Conservation (phyloP, 2,329 filamentous ascomycete species). For the Colletotrichum spinosum region DNA sequence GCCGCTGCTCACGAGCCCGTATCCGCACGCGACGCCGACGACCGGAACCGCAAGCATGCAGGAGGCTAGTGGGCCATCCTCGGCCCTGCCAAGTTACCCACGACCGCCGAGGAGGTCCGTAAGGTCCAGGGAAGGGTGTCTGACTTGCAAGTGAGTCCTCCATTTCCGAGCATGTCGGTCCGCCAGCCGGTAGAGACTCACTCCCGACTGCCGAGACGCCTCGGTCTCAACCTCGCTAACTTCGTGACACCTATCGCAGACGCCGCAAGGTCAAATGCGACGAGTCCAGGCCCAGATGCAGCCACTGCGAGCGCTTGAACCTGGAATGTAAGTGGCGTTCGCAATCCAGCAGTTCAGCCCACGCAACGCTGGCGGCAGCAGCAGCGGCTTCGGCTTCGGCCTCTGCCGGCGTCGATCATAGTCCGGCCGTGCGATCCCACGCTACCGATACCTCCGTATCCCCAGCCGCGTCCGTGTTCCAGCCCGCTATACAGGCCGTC, state of each 20-base stretch:
- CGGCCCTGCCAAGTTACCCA: constrained; percentile 30
- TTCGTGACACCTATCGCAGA: constrained; percentile 42
- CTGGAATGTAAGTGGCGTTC: constrained; percentile 64
- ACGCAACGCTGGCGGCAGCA: constrained; percentile 39
- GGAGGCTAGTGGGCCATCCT: constrained; percentile 30
- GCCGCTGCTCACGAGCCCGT: constrained; percentile 23
- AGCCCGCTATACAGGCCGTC: constrained; percentile 46
- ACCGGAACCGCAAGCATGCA: constrained; percentile 35
- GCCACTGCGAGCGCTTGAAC: constrained; percentile 64
- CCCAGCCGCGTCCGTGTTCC: constrained; percentile 42
- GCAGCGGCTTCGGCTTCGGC: constrained; percentile 7
- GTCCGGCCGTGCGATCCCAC: constrained; percentile 40
- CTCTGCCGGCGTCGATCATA: constrained; percentile 39
- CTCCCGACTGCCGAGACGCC: constrained; percentile 15
- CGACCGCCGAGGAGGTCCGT: constrained; percentile 30
- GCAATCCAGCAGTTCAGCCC: constrained; percentile 38
- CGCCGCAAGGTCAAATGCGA: constrained; percentile 67
- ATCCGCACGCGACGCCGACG: constrained; percentile 11
- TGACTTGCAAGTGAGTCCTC: constrained; percentile 57
- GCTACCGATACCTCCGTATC: constrained; percentile 43
- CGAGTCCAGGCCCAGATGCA: constrained; percentile 63
- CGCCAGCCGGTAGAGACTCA: background rate
- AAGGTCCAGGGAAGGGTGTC: constrained; percentile 55
- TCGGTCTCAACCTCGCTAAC: background rate
- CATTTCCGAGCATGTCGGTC: background rate